These are phyloP conservation scores for Stephanodiscus minutulus DNA, from an alignment of 108 stramenopile genomes.

Conservation along the genomic window DNA sequence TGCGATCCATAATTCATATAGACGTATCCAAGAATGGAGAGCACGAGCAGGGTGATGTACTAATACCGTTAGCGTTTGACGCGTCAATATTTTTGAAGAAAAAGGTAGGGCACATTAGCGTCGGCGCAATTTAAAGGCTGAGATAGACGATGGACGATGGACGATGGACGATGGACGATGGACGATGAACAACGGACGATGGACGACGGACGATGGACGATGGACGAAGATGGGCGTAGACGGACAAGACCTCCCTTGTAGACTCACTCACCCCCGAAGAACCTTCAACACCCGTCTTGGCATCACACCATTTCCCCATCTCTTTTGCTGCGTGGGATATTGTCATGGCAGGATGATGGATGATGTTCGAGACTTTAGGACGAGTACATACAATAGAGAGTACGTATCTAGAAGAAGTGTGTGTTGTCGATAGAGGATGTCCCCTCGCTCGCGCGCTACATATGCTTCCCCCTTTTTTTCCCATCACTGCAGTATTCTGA, in stretches of 20 bases:
- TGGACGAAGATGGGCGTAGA: no score
- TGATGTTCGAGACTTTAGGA: no score
- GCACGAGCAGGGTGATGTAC: slow-evolving; percentile 39
- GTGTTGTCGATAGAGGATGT: no score
- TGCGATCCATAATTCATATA: slow-evolving; percentile 46
- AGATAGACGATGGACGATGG: neutral
- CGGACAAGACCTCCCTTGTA: neutral
- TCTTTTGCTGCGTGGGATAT: slow-evolving; percentile 45
- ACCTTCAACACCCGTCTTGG: slow-evolving; percentile 47
- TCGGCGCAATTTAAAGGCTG: neutral
- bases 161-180: neutral
- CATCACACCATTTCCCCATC: slow-evolving; percentile 48
- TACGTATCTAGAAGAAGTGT: no score
- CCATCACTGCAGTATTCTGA: no score
- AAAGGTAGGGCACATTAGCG: neutral
- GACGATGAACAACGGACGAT: neutral
- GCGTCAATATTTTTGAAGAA: neutral
- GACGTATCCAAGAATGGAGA: slow-evolving; percentile 37
- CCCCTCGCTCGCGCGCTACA: no score
- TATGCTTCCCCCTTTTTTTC: no score
- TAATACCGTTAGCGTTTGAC: slow-evolving; percentile 24
- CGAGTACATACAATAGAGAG: no score
- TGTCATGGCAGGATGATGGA: slow-evolving; percentile 13
- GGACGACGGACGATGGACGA: neutral
- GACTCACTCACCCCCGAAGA: slow-evolving; percentile 39